phyloP scores from a whole-genome alignment of 78 protist species.

The Anaeramoeba flamelloides region DNA sequence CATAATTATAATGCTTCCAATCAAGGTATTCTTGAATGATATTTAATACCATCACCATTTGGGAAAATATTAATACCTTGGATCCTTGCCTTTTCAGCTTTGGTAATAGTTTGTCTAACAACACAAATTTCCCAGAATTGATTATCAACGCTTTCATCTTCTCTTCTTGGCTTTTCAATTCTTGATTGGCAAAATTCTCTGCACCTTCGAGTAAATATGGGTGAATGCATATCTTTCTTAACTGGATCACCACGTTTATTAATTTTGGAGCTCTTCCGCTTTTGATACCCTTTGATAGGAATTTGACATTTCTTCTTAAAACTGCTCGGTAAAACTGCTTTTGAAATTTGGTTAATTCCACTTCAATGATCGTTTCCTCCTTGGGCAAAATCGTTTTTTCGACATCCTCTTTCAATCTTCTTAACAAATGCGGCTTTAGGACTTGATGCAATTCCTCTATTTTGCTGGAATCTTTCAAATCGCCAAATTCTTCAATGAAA shows the following conservation, averaged over 20 bases:
- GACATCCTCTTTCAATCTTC: not conserved
- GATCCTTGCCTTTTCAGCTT: too few relatives aligned
- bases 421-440: not conserved
- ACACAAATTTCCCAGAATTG: too few relatives aligned
- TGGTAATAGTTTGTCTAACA: too few relatives aligned
- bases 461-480: constrained; percentile 26
- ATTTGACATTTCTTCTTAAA: constrained; percentile 44
- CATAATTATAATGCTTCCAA: not conserved
- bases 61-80: too few relatives aligned
- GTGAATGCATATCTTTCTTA: constrained; percentile 13
- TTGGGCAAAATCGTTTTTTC: not conserved
- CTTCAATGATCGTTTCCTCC: not conserved
- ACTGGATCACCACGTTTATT: not conserved
- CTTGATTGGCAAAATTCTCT: not conserved
- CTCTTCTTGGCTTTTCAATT: not conserved
- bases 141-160: not conserved
- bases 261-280: not conserved
- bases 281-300: not conserved
- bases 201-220: constrained; percentile 8
- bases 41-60: too few relatives aligned
- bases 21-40: too few relatives aligned
- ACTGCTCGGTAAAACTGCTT: constrained; percentile 39
- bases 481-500: constrained; percentile 44
- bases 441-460: not conserved
- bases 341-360: not conserved